phyloP scores from a whole-genome alignment of 1,139 yeast genomes.

The Sugiyamaella grinbergsii region DNA sequence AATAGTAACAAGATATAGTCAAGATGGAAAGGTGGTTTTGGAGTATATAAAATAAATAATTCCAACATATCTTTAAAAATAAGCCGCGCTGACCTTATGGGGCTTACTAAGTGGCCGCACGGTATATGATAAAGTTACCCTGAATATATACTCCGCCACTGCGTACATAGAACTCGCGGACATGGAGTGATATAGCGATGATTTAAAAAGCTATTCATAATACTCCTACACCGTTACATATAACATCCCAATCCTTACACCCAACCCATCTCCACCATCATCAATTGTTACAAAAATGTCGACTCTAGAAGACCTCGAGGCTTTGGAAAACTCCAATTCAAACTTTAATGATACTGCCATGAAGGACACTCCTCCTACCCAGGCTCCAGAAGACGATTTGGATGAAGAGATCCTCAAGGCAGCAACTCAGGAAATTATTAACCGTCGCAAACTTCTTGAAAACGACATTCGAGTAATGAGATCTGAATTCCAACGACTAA shows the following conservation, averaged over 20 bases:
- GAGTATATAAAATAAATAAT: neutral
- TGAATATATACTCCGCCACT: neutral
- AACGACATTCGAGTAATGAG: constrained; percentile 96
- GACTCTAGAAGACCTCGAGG: constrained; percentile 44
- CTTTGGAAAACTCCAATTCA: constrained; percentile 33
- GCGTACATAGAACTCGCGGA: too few species aligned
- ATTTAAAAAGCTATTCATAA: constrained; percentile 1
- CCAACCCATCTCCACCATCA: neutral
- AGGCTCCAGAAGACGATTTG: constrained; percentile 49
- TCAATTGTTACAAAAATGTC: constrained; percentile 34
- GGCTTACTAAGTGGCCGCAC: too few species aligned
- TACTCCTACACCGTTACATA: too few species aligned
- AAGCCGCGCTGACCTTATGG: constrained; percentile 3
- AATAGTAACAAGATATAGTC: neutral
- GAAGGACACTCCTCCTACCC: constrained; percentile 44
- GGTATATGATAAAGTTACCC: neutral
- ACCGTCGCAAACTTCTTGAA: constrained; percentile 84
- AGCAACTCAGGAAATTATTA: constrained; percentile 79
- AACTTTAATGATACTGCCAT: constrained; percentile 29
- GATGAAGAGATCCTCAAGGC: constrained; percentile 81
- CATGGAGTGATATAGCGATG: too few species aligned
- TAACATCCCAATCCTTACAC: neutral
- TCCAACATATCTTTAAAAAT: too few species aligned
- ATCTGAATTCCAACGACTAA: constrained; percentile 85
- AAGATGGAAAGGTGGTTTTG: neutral